A percentile compares a stretch with the other conserved stretches of the same genome.
phyloP scores from a whole-genome alignment of 257 asterid genomes.

The Salvia rosmarinus region DNA sequence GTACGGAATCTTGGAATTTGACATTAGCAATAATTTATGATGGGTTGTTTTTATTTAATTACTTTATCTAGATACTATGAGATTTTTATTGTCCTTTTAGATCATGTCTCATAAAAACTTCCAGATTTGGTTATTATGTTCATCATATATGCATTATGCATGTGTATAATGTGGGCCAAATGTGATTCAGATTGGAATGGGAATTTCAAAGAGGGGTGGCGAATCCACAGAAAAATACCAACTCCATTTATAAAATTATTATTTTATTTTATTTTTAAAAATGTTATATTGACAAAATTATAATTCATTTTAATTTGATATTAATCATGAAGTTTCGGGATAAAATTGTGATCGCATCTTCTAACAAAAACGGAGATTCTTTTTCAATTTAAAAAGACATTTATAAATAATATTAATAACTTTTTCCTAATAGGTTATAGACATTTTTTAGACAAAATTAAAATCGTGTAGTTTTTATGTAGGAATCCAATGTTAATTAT shows the following conservation, averaged over 20 bases:
- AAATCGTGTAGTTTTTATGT: no score
- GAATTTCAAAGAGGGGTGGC: neutral
- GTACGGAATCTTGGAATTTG: constrained; percentile 1
- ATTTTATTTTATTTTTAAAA: neutral
- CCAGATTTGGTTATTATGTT: neutral
- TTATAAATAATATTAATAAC: no score
- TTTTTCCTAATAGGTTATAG: no score
- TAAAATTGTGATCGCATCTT: neutral
- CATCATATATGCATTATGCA: neutral
- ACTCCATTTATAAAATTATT: neutral
- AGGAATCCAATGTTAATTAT: neutral
- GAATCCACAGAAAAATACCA: neutral
- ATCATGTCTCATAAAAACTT: neutral
- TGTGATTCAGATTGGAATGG: neutral
- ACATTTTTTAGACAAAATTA: no score
- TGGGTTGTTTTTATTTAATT: neutral
- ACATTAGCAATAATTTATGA: neutral
- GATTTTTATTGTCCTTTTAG: neutral
- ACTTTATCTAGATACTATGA: neutral
- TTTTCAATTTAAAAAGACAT: no score
- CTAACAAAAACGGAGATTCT: neutral
- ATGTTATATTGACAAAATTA: no score
- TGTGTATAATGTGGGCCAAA: neutral
- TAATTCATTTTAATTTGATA: no score
- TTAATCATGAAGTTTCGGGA: neutral